Evolutionary conservation across 1,284 basidiomycete genomes (phyloP).

Genomic region (Phellopilus nigrolimitatus): DNA sequence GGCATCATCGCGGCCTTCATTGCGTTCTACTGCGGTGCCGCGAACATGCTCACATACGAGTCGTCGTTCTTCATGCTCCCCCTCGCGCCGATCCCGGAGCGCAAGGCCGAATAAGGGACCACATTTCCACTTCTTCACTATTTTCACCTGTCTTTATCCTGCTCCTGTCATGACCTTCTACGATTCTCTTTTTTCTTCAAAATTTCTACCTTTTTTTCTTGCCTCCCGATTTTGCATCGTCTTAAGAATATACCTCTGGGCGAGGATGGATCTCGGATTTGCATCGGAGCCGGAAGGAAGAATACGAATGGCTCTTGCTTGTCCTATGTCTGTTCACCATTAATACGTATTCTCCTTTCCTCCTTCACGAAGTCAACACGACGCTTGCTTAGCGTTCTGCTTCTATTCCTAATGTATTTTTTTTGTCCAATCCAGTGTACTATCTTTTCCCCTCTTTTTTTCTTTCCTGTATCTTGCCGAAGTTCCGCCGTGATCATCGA

Average conservation of each 20-base stretch:
- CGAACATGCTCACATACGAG: slow-evolving; percentile 53
- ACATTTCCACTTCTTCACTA: not conserved
- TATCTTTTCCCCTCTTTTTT: too few species aligned
- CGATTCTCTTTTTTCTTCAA: not conserved
- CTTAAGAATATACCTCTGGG: not conserved
- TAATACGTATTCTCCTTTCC: too few species aligned
- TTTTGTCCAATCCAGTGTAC: too few species aligned
- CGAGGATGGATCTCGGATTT: slow-evolving; percentile 3
- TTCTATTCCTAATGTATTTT: too few species aligned
- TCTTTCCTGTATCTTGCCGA: too few species aligned
- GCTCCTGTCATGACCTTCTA: slow-evolving; percentile 2
- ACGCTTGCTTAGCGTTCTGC: too few species aligned
- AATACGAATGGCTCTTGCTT: not conserved
- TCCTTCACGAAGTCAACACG: too few species aligned
- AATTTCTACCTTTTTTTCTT: not conserved
- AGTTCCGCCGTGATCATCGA: too few species aligned
- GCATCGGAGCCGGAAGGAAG: not conserved
- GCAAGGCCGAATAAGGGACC: slow-evolving; percentile 21
- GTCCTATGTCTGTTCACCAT: too few species aligned
- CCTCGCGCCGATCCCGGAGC: slow-evolving; percentile 33
- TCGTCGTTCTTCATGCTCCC: slow-evolving; percentile 49
- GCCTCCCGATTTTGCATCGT: not conserved
- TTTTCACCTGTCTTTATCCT: slow-evolving; percentile 2
- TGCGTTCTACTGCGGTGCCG: slow-evolving; percentile 66
- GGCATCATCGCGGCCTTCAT: slow-evolving; percentile 65